Evolutionary conservation across 2,329 filamentous ascomycete genomes (phyloP).

Genomic region (Calonectria pseudoreteaudii): DNA sequence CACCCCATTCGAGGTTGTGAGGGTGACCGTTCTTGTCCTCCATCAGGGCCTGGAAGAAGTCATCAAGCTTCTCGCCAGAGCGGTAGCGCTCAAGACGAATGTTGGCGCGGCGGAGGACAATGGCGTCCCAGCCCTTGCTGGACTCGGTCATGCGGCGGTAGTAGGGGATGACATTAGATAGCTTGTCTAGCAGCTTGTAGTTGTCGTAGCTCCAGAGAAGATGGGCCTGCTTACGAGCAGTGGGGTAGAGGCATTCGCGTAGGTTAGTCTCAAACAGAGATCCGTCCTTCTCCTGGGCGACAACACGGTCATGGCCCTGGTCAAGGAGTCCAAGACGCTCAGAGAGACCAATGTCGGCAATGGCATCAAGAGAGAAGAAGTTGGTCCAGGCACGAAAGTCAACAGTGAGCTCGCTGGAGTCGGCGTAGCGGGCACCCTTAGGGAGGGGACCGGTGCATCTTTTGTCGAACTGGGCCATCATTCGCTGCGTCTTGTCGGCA

Average conservation of each 20-base stretch:
- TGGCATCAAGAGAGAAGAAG: slow-evolving; percentile 68
- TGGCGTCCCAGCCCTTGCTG: slow-evolving; percentile 53
- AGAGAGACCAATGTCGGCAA: slow-evolving; percentile 65
- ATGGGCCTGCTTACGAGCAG: slow-evolving; percentile 60
- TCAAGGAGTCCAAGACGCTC: slow-evolving; percentile 64
- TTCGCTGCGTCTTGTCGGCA: slow-evolving; percentile 60
- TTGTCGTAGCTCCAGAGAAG: slow-evolving; percentile 65
- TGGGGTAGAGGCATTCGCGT: slow-evolving; percentile 62
- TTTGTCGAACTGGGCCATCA: slow-evolving; percentile 58
- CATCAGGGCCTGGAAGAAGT: slow-evolving; percentile 70
- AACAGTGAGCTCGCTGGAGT: slow-evolving; percentile 56
- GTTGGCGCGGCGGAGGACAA: slow-evolving; percentile 53
- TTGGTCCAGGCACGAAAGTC: slow-evolving; percentile 64
- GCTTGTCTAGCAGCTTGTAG: slow-evolving; percentile 60
- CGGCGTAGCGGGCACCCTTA: slow-evolving; percentile 36
- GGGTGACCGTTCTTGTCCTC: slow-evolving; percentile 55
- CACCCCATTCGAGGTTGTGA: slow-evolving; percentile 62
- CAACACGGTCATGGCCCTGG: slow-evolving; percentile 57
- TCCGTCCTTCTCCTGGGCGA: slow-evolving; percentile 58
- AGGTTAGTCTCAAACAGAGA: slow-evolving; percentile 57
- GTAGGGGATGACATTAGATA: slow-evolving; percentile 61
- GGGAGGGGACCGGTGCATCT: slow-evolving; percentile 53
- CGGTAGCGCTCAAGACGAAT: slow-evolving; percentile 33
- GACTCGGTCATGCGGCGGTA: slow-evolving; percentile 32
- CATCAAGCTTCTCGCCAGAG: slow-evolving; percentile 65